phyloP scores from a whole-genome alignment of 2,329 filamentous ascomycete genomes.

The Aschersonia sp. region DNA sequence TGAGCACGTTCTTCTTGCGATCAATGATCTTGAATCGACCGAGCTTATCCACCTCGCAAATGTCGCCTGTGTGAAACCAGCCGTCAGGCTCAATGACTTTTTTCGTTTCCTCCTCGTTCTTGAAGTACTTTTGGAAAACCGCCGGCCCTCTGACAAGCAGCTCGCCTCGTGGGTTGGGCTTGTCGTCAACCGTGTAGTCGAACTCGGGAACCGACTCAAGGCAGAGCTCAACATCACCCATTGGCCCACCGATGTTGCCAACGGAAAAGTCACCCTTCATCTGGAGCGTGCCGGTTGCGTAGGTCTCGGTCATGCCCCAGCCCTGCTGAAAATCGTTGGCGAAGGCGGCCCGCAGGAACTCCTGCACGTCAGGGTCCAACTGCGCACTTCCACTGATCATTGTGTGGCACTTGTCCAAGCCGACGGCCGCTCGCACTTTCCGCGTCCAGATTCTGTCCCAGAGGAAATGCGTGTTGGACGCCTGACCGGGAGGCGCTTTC shows the following conservation, averaged over 20 bases:
- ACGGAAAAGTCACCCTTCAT: slow-evolving; percentile 52
- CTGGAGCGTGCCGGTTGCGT: slow-evolving; percentile 63
- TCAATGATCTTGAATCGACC: slow-evolving; percentile 90
- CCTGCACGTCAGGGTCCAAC: slow-evolving; percentile 74
- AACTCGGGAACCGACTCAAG: slow-evolving; percentile 82
- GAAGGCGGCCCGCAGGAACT: slow-evolving; percentile 76
- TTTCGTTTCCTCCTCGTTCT: slow-evolving; percentile 73
- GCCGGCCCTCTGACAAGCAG: slow-evolving; percentile 68
- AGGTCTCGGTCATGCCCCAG: slow-evolving; percentile 89
- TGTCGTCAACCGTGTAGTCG: slow-evolving; percentile 80
- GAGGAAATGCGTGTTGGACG: slow-evolving; percentile 63
- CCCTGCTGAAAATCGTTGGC: slow-evolving; percentile 70
- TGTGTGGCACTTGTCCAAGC: slow-evolving; percentile 54
- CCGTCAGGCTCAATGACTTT: slow-evolving; percentile 75
- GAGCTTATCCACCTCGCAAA: slow-evolving; percentile 68
- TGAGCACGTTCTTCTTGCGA: slow-evolving; percentile 97
- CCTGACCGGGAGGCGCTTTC: slow-evolving; percentile 54
- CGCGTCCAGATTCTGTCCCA: slow-evolving; percentile 83
- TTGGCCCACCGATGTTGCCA: slow-evolving; percentile 69
- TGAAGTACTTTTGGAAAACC: slow-evolving; percentile 78
- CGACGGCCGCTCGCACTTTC: slow-evolving; percentile 73
- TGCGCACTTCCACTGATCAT: slow-evolving; percentile 87
- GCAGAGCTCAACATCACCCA: slow-evolving; percentile 57
- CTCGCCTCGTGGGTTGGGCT: slow-evolving; percentile 81
- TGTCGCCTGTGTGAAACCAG: slow-evolving; percentile 96